phyloP scores from a whole-genome alignment of 2,329 filamentous ascomycete genomes.

The Colletotrichum tropicicola region DNA sequence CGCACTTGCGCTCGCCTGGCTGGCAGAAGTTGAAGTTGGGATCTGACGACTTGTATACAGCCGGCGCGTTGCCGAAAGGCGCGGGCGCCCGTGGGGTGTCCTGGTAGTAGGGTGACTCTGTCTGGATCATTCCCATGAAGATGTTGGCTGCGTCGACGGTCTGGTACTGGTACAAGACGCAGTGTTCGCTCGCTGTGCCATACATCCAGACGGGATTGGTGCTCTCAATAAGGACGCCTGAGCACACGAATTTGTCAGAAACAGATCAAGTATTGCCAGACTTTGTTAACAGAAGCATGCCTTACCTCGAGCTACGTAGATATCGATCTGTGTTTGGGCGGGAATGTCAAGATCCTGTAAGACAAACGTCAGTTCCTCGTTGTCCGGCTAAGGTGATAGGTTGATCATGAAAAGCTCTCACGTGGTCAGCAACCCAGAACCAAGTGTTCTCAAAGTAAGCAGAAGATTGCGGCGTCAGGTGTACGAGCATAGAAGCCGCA shows the following conservation, averaged over 20 bases:
- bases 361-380: too few species aligned
- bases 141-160: constrained; percentile 64
- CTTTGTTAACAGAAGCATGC: constrained; percentile 26
- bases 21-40: constrained; percentile 57
- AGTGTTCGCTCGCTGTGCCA: constrained; percentile 58
- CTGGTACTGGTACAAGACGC: constrained; percentile 71
- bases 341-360: not conserved
- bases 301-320: constrained; percentile 47
- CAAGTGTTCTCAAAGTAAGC: constrained; percentile 63
- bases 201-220: constrained; percentile 59
- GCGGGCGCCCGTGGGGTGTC: constrained; percentile 62
- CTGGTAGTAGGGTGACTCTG: constrained; percentile 75
- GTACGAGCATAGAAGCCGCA: constrained; percentile 57
- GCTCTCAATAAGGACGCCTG: constrained; percentile 47
- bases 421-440: constrained; percentile 71
- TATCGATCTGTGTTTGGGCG: constrained; percentile 36
- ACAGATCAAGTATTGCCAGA: too few species aligned
- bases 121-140: constrained; percentile 69
- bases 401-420: too few species aligned
- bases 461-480: constrained; percentile 53
- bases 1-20: constrained; percentile 47
- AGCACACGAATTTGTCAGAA: not conserved
- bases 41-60: constrained; percentile 48
- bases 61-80: constrained; percentile 52
- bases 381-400: too few species aligned